These are phyloP conservation scores for Cladobotryum mycophilum DNA, from an alignment of 2,329 filamentous ascomycete genomes.

Conservation along the genomic window DNA sequence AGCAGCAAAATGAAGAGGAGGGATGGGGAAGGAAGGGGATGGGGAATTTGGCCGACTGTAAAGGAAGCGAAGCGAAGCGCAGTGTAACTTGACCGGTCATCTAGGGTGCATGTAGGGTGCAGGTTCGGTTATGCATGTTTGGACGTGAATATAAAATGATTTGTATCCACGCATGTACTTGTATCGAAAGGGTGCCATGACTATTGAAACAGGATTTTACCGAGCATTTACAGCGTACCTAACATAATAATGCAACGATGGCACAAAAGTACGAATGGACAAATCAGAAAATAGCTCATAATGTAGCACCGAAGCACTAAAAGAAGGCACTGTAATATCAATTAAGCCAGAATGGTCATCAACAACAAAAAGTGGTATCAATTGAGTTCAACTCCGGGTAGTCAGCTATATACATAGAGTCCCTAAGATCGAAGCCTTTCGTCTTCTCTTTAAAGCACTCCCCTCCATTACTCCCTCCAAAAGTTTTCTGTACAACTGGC, in stretches of 20 bases:
- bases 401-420: too few relatives aligned
- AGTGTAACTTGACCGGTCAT: not conserved
- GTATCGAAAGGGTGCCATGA: too few relatives aligned
- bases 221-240: not conserved
- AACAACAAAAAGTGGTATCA: constrained; percentile 12
- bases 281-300: not conserved
- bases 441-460: too few relatives aligned
- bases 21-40: too few relatives aligned
- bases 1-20: not conserved
- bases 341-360: not conserved
- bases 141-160: too few relatives aligned
- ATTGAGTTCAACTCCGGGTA: constrained; percentile 5
- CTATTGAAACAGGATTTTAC: too few relatives aligned
- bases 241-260: not conserved
- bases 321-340: too few relatives aligned
- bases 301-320: too few relatives aligned
- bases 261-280: too few relatives aligned
- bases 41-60: not conserved
- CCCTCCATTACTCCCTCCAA: too few relatives aligned
- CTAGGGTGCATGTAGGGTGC: not conserved
- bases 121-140: not conserved
- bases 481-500: not conserved
- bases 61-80: not conserved
- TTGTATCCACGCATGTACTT: too few relatives aligned
- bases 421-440: too few relatives aligned